A percentile compares a stretch with the other conserved stretches of the same genome.
These are phyloP conservation scores for Funneliformis mosseae DNA, from an alignment of 192 early-diverging fungal genomes.

Conservation along the genomic window DNA sequence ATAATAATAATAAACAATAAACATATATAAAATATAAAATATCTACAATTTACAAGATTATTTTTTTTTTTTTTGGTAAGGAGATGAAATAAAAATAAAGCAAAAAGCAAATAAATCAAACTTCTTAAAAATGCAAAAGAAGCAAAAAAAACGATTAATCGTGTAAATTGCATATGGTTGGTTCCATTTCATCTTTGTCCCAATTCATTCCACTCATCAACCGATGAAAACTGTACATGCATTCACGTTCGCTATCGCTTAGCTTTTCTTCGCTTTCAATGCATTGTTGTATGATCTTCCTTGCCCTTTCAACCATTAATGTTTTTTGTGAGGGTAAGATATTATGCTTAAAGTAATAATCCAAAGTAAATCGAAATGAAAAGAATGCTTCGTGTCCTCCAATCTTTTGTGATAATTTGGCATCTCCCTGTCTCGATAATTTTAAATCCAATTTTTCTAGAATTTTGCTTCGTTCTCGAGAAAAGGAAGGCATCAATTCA, in stretches of 20 bases:
- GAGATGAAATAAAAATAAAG: too few relatives aligned
- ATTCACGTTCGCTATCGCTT: conserved; percentile 37
- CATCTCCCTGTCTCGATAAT: conserved; percentile 10
- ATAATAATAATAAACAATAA: too few relatives aligned
- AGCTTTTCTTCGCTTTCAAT: conserved; percentile 43
- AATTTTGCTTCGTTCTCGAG: background rate
- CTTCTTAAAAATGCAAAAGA: too few relatives aligned
- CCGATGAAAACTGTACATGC: conserved; percentile 48
- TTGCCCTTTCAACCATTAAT: conserved; percentile 35
- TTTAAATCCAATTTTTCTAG: background rate
- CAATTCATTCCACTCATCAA: conserved; percentile 39
- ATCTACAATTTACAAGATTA: too few relatives aligned
- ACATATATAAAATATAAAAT: too few relatives aligned
- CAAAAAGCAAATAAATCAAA: too few relatives aligned
- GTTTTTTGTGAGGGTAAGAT: conserved; percentile 20
- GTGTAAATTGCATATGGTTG: background rate
- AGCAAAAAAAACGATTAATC: background rate
- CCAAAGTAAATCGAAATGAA: conserved; percentile 35
- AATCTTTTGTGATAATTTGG: conserved; percentile 6
- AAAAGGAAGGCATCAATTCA: background rate
- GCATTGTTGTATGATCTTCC: conserved; percentile 36
- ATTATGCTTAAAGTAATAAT: conserved; percentile 19
- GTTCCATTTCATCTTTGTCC: background rate
- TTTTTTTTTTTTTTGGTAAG: too few relatives aligned
- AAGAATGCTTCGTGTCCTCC: conserved; percentile 38